Percentiles rank a stretch among this genome's conserved stretches.
Evolutionary conservation across 2,329 filamentous ascomycete species (phyloP).

Genomic region (Clarireedia monteithiana): DNA sequence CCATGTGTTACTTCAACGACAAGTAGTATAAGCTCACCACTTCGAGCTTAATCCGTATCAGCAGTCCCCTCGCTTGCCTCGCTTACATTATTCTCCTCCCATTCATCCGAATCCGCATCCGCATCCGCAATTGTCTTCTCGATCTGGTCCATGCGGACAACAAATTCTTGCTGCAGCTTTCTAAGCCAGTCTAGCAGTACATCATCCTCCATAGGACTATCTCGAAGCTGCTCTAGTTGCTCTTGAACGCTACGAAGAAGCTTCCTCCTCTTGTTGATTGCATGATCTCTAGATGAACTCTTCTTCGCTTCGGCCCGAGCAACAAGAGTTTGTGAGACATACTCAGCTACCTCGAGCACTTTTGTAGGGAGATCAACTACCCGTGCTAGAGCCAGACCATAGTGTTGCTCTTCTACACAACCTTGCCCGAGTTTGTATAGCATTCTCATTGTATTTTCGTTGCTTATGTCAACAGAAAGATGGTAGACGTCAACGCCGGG

Average conservation of each 20-base stretch:
- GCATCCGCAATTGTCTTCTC: constrained; percentile 32
- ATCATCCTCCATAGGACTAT: constrained; percentile 57
- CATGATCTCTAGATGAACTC: constrained; percentile 48
- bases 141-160: constrained; percentile 57
- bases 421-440: constrained; percentile 76
- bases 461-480: constrained; percentile 59
- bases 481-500: constrained; percentile 79
- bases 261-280: constrained; percentile 58
- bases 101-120: constrained; percentile 13
- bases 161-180: constrained; percentile 67
- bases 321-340: constrained; percentile 56
- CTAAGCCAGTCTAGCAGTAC: constrained; percentile 56
- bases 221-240: constrained; percentile 59
- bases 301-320: constrained; percentile 49
- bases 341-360: constrained; percentile 61
- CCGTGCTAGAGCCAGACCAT: constrained; percentile 75
- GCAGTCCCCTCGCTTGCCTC: background rate
- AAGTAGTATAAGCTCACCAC: background rate
- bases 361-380: constrained; percentile 62
- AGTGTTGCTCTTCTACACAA: constrained; percentile 61
- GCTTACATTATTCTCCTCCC: constrained; percentile 1
- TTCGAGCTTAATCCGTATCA: background rate
- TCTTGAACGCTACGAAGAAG: constrained; percentile 67
- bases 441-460: constrained; percentile 66
- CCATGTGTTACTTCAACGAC: background rate